Evolutionary conservation across 2,329 filamentous ascomycete genomes (phyloP).

Genomic region (Amesomyces nigricolor): DNA sequence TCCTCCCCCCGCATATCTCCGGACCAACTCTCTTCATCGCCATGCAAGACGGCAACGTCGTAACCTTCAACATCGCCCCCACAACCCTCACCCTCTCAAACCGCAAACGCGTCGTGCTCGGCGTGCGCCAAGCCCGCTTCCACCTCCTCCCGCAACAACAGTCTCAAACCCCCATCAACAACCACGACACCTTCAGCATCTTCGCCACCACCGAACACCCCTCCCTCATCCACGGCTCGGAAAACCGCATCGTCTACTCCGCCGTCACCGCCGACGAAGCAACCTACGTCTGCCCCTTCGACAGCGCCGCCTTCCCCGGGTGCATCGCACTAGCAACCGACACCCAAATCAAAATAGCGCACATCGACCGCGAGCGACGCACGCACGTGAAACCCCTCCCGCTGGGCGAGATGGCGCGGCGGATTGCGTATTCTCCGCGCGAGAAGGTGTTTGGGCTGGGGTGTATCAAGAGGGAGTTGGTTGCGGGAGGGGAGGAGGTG

Average conservation of each 20-base stretch:
- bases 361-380: constrained; percentile 76
- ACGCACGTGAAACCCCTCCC: constrained; percentile 81
- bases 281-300: constrained; percentile 73
- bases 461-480: constrained; percentile 70
- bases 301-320: constrained; percentile 72
- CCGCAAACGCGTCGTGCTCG: constrained; percentile 76
- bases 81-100: constrained; percentile 57
- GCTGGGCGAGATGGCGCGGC: constrained; percentile 75
- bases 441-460: constrained; percentile 82
- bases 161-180: too few species aligned
- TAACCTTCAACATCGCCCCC: constrained; percentile 69
- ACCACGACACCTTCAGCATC: constrained; percentile 65
- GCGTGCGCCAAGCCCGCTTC: constrained; percentile 77
- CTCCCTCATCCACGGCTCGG: constrained; percentile 84
- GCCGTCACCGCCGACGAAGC: constrained; percentile 88
- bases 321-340: constrained; percentile 77
- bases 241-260: constrained; percentile 85
- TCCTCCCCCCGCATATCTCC: constrained; percentile 55
- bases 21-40: constrained; percentile 78
- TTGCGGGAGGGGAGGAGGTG: constrained; percentile 61
- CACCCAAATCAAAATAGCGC: constrained; percentile 68
- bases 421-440: constrained; percentile 76
- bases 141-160: constrained; percentile 62
- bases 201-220: constrained; percentile 94
- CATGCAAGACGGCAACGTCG: constrained; percentile 86